Evolutionary conservation across 2,329 filamentous ascomycete species (phyloP).

Genomic region (Scopulariopsis brevicaulis): DNA sequence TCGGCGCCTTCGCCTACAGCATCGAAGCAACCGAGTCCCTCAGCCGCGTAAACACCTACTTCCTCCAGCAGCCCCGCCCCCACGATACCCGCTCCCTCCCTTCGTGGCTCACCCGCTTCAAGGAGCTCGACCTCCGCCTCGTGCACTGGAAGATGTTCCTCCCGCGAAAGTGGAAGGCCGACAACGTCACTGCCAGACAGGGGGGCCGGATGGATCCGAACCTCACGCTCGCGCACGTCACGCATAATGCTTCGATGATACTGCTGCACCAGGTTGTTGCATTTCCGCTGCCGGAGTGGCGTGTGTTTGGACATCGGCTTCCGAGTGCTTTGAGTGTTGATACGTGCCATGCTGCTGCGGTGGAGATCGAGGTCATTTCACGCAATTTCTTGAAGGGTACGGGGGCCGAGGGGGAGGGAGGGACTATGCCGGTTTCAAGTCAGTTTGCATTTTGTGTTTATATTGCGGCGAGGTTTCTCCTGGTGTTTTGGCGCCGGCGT

Average conservation of each 20-base stretch:
- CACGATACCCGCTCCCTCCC: constrained; percentile 20
- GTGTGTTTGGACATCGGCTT: constrained; percentile 17
- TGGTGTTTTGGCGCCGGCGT: constrained; percentile 17
- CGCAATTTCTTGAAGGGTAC: constrained; percentile 26
- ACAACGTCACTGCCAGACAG: constrained; percentile 8
- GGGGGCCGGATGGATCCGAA: constrained; percentile 29
- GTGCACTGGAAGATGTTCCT: constrained; percentile 29
- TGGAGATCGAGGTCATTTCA: constrained; percentile 28
- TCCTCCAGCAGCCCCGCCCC: constrained; percentile 26
- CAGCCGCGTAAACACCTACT: constrained; percentile 26
- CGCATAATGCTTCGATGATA: constrained; percentile 33
- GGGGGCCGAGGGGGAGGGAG: neutral
- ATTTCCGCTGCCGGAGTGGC: constrained; percentile 22
- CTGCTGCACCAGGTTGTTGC: constrained; percentile 32
- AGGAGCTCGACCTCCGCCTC: constrained; percentile 29
- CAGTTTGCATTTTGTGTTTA: constrained; percentile 32
- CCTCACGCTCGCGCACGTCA: constrained; percentile 32
- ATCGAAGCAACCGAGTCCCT: constrained; percentile 31
- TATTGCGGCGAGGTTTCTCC: constrained; percentile 24
- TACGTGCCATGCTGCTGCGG: constrained; percentile 28
- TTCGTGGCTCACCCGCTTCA: constrained; percentile 29
- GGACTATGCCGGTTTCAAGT: constrained; percentile 13
- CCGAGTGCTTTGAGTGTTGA: constrained; percentile 29
- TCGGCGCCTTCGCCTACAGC: constrained; percentile 29
- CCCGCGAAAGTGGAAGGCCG: constrained; percentile 24